These are phyloP conservation scores for Alisma plantagoaquatica DNA, from an alignment of 106 monocot species.

Conservation along the genomic window DNA sequence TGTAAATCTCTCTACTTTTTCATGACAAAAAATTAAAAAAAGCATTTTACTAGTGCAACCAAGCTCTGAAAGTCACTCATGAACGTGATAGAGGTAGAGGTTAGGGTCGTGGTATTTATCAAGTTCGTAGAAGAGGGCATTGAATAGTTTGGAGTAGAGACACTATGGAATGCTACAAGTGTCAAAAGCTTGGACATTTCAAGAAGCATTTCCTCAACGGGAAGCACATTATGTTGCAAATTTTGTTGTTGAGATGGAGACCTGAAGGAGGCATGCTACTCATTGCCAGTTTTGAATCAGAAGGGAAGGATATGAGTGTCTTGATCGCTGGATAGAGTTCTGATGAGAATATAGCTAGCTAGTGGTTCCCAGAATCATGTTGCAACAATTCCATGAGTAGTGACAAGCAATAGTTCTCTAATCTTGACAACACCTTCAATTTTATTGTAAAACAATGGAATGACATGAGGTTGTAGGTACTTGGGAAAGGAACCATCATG, in stretches of 20 bases:
- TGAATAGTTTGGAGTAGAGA: background rate
- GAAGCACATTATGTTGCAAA: too few relatives aligned
- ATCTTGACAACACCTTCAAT: background rate
- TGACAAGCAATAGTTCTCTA: background rate
- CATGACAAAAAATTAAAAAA: conserved; percentile 5
- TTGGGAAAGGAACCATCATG: background rate
- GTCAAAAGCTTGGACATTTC: background rate
- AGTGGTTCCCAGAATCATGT: too few relatives aligned
- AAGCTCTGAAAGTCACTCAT: too few relatives aligned
- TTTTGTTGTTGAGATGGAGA: too few relatives aligned
- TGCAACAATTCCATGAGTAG: background rate
- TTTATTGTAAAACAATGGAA: background rate
- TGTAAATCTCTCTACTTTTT: conserved; percentile 1
- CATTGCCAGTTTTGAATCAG: background rate
- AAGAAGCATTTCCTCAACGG: background rate
- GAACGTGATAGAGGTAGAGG: too few relatives aligned
- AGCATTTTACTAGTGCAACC: too few relatives aligned
- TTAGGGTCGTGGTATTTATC: background rate
- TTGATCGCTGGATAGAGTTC: too few relatives aligned
- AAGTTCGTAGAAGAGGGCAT: too few relatives aligned
- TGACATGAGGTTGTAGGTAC: conserved; percentile 1
- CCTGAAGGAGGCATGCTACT: background rate
- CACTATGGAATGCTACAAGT: background rate
- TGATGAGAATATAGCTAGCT: background rate
- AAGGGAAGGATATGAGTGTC: background rate